Base-by-base conservation (phyloP, 495 filamentous ascomycete genomes). In the Darksidea phi region DNA sequence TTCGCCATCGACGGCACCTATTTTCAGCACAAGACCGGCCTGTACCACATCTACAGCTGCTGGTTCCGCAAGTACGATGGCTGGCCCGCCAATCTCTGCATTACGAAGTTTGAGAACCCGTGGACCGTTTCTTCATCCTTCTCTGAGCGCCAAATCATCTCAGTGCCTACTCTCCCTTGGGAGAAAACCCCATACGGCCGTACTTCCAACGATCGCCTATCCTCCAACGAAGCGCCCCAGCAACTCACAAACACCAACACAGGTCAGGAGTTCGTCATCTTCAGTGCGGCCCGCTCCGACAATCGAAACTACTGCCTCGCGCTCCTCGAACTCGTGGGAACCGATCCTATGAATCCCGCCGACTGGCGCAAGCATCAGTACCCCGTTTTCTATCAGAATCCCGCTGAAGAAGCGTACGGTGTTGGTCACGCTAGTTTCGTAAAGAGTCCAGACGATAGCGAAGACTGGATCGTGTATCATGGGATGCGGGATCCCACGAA, bases 1-100 rank as follows among this genome's bases (percentile, higher is more conserved):
- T 81, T 81, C 57, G 78, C 78, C 17, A 79, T 81, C 42, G 78
- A 81, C 56, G 78, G 78, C 7, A 81, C 78, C 1, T 81, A 80
- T 38, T 78, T 81, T 64, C 69, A 72, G 47, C 68, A 75, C 52
- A 61, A 63, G 1, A 61, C 70, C 10, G 64, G 71, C 8, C 68
- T 80, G 4, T 78, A 79, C 68, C 78, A 81, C 64, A 72, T 81
- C 48, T 81, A 80, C 69, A 76, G 72, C 4, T 81, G 78, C 67
- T 81, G 78, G 78, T 72, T 75, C 28, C 62, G 72, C 0, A 66
- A 71, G n/a, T 77, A 76, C 61, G 73, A 75, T 6, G 74, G 72
- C 23, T 81, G 78, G 78, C 78, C 78, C 0, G 72, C 77, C 7
- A 81, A 80, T 58, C 72, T 81, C 4, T 81, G 78, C 63, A 80